Evolutionary conservation across 352 stramenopile species (phyloP), one percentile per base, ranked within the genome.

Genomic region (Peronospora belbahrii): DNA sequence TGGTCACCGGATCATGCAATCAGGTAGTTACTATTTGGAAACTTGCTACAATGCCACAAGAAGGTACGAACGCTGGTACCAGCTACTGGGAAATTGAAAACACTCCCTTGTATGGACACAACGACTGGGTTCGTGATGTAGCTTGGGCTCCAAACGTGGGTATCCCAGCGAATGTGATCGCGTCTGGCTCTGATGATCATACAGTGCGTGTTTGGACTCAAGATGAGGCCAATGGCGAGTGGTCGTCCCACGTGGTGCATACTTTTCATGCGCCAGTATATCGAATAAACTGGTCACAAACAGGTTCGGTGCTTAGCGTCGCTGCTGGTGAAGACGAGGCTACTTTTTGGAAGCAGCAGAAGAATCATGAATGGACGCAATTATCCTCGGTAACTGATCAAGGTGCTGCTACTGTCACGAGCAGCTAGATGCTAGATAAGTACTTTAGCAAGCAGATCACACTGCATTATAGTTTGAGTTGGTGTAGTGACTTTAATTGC

Each of bases 121-220:
- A 72, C 19, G 82, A 93, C 59, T 93, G 82, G 82, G 70, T 93
- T 40, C 82, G 82, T 17, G 79, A 93, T 49, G 79, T 93, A 8
- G 67, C 69, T 11, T 93, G 82, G 82, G 74, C 78, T 0, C 82
- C 82, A 6, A 93, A 89, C 52, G 74, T 89, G 3, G 82, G 82
- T 30, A 87, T 89, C 32, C 82, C 82, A 2, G 74, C 74, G 13
- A 93, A 93, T 46, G 60, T 84, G 3, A 76, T 93, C 32, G 82
- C 82, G 11, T 88, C 76, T 0, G 73, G 64, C 14, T 88, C 74
- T n/a, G 82, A 93, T 48, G 82, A 93, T 49, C 74, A 86, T 64
- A 89, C 74, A 1, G 79, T 93, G 20, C 69, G 76, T 44, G 57
- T 86, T 15, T 93, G 82, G 82, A 85, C 65, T 45, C 82, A 93